Evolutionary conservation across 305 asterid genomes (phyloP).

Genomic region (Fraxinus ornus): DNA sequence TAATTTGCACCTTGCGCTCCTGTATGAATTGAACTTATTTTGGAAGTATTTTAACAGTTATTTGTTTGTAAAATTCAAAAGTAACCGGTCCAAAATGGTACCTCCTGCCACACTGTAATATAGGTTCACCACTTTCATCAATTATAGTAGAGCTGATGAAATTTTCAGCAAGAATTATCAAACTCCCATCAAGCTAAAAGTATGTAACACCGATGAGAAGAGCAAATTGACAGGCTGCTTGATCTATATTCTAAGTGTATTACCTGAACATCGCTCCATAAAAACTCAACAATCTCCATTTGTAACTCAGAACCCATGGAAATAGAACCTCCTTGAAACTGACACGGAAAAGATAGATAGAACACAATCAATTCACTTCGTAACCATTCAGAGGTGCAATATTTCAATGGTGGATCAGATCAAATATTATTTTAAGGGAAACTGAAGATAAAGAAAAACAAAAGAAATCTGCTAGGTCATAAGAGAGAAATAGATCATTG

Average conservation of each 20-base stretch:
- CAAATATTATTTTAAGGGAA: neutral
- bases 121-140: slow-evolving; percentile 57
- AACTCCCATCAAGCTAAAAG: slow-evolving; percentile 75
- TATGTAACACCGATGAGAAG: slow-evolving; percentile 29
- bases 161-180: slow-evolving; percentile 67
- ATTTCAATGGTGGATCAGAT: neutral
- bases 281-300: slow-evolving; percentile 83
- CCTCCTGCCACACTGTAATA: slow-evolving; percentile 82
- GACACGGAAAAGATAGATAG: slow-evolving; percentile 29
- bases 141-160: slow-evolving; percentile 56
- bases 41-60: slow-evolving; percentile 12
- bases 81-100: slow-evolving; percentile 29
- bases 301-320: slow-evolving; percentile 87
- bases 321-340: slow-evolving; percentile 88
- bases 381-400: neutral
- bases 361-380: slow-evolving; percentile 23
- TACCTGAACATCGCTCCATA: slow-evolving; percentile 94
- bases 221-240: too few relatives aligned
- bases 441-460: neutral
- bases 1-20: slow-evolving; percentile 88
- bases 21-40: slow-evolving; percentile 29
- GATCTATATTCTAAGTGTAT: slow-evolving; percentile 21
- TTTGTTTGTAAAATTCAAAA: slow-evolving; percentile 8
- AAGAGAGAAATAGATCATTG: neutral
- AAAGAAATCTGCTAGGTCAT: neutral